A percentile compares a stretch with the other conserved stretches of the same genome.
phyloP scores from a whole-genome alignment of 805 yeast genomes.

The Yamadazyma endophytica region DNA sequence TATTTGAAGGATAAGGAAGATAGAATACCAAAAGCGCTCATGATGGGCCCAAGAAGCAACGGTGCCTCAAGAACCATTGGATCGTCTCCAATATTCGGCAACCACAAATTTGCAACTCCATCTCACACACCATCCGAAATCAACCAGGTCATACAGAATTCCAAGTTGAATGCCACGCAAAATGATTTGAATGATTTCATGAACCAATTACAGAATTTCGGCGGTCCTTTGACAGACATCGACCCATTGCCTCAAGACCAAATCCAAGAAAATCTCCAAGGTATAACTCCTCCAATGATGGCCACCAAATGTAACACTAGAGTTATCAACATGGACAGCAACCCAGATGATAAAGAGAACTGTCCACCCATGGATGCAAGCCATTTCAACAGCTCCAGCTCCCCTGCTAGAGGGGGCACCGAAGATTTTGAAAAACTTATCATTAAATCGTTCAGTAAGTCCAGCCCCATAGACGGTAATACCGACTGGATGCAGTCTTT shows the following conservation, averaged over 20 bases:
- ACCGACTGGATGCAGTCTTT: conserved; percentile 42
- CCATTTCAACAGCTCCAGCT: conserved; percentile 11
- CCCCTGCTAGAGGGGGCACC: conserved; percentile 12
- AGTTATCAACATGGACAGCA: conserved; percentile 47
- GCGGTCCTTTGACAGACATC: conserved; percentile 46
- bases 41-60: conserved; percentile 7
- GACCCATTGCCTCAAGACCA: conserved; percentile 37
- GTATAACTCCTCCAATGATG: conserved; percentile 43
- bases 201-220: conserved; percentile 34
- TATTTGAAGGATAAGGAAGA: conserved; percentile 29
- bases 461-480: conserved; percentile 29
- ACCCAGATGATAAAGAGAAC: conserved; percentile 26
- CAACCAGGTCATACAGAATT: conserved; percentile 32
- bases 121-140: conserved; percentile 36
- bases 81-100: conserved; percentile 21
- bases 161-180: conserved; percentile 18
- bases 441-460: conserved; percentile 25
- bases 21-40: conserved; percentile 4
- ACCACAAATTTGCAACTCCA: conserved; percentile 35
- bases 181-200: conserved; percentile 38
- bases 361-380: conserved; percentile 17
- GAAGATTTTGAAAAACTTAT: conserved; percentile 23
- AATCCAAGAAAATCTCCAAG: conserved; percentile 14
- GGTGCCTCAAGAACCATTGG: conserved; percentile 15
- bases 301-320: conserved; percentile 56